A percentile compares a stretch with the other conserved stretches of the same genome.
Conservation (phyloP, 768 basidiomycete species). For the Collybia sordida region DNA sequence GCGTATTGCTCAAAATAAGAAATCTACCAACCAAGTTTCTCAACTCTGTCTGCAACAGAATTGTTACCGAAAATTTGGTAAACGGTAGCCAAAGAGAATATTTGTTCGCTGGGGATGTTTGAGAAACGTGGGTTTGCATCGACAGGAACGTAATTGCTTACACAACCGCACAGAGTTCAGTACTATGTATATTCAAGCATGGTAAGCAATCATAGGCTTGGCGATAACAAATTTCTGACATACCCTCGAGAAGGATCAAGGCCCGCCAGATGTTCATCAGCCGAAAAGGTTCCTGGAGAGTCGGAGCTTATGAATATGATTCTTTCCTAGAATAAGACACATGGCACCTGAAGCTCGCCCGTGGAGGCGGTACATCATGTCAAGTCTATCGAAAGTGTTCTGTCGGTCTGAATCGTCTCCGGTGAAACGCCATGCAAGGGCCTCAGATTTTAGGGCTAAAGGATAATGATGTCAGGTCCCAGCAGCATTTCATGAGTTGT, state of each 20-base stretch:
- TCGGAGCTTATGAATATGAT: neutral
- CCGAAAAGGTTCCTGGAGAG: conserved; percentile 34
- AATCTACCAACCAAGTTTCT: conserved; percentile 31
- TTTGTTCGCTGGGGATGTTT: conserved; percentile 34
- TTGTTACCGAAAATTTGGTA: conserved; percentile 43
- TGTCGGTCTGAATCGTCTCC: conserved; percentile 35
- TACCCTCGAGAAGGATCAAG: conserved; percentile 42
- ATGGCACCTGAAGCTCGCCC: conserved; percentile 33
- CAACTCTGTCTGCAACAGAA: conserved; percentile 37
- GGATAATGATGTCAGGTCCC: neutral
- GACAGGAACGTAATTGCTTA: conserved; percentile 15
- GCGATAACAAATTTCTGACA: neutral
- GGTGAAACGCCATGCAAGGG: conserved; percentile 40
- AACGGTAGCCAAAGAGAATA: conserved; percentile 40
- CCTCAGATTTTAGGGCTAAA: conserved; percentile 40
- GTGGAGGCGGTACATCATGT: conserved; percentile 38
- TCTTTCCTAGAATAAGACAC: neutral
- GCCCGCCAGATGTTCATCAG: conserved; percentile 41
- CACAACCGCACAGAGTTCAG: conserved; percentile 42
- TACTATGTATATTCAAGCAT: conserved; percentile 16
- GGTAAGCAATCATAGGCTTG: neutral
- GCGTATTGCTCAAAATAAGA: too few relatives aligned
- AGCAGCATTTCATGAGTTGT: neutral
- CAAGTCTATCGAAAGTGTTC: conserved; percentile 36
- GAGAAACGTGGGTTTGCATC: neutral